phyloP scores from a whole-genome alignment of 768 basidiomycete genomes.

The Amanita thiersii region DNA sequence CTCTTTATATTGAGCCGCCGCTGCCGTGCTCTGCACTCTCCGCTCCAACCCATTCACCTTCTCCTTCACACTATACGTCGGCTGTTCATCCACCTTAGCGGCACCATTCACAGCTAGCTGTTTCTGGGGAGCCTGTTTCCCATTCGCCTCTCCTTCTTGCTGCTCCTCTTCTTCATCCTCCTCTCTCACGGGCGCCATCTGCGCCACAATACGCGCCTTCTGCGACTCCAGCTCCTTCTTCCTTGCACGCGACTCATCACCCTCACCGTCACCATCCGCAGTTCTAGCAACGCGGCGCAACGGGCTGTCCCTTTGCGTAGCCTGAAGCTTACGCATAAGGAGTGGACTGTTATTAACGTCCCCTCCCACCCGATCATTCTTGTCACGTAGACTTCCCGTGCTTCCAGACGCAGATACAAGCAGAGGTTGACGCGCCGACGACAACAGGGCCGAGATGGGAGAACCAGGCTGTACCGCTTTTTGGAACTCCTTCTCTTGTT shows the following conservation, averaged over 20 bases:
- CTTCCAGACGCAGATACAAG: slow-evolving; percentile 47
- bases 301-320: slow-evolving; percentile 25
- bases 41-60: slow-evolving; percentile 13
- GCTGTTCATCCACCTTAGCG: slow-evolving; percentile 23
- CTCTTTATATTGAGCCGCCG: neutral
- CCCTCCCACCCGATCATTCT: slow-evolving; percentile 11
- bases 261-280: slow-evolving; percentile 22
- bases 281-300: slow-evolving; percentile 15
- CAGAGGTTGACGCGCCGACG: slow-evolving; percentile 82
- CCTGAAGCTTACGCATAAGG: slow-evolving; percentile 17
- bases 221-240: slow-evolving; percentile 82
- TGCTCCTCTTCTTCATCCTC: slow-evolving; percentile 28
- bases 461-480: slow-evolving; percentile 92
- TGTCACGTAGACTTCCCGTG: slow-evolving; percentile 2
- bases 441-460: slow-evolving; percentile 87
- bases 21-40: slow-evolving; percentile 8
- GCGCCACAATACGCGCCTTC: slow-evolving; percentile 89
- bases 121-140: slow-evolving; percentile 18
- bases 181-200: slow-evolving; percentile 70
- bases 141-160: slow-evolving; percentile 24
- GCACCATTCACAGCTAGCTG: slow-evolving; percentile 21
- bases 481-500: slow-evolving; percentile 96
- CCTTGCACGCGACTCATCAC: slow-evolving; percentile 28
- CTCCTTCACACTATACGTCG: slow-evolving; percentile 9
- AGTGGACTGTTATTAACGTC: slow-evolving; percentile 18